phyloP scores from a whole-genome alignment of 176 grass and related monocot species.

The Pontederia paniculata region DNA sequence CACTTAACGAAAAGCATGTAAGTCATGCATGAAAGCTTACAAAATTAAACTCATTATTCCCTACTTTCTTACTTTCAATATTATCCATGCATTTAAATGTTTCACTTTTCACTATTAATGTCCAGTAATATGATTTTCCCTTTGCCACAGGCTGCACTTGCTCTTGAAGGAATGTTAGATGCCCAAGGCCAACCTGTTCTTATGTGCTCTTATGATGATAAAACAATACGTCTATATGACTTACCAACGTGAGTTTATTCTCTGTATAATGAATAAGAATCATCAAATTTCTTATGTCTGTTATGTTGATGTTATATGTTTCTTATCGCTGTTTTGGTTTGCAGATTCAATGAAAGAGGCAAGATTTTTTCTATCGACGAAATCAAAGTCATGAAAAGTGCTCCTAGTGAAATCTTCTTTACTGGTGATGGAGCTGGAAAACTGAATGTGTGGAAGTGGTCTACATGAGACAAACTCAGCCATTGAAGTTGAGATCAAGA shows the following conservation, averaged over 20 bases:
- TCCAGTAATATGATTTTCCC: not conserved
- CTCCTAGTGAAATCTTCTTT: not conserved
- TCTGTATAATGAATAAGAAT: not conserved
- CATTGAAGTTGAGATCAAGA: too few species aligned
- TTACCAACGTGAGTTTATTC: not conserved
- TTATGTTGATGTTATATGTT: not conserved
- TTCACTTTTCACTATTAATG: not conserved
- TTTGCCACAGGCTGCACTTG: not conserved
- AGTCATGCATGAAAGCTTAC: not conserved
- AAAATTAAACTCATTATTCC: not conserved
- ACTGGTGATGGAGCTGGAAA: conserved; percentile 4
- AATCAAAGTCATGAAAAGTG: not conserved
- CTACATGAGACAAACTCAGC: too few species aligned
- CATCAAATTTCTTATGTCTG: not conserved
- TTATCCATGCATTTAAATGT: not conserved
- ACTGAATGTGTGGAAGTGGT: not conserved
- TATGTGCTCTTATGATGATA: not conserved
- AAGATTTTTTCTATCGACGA: conserved; percentile 2
- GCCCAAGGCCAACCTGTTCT: not conserved
- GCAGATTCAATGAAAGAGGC: conserved; percentile 1
- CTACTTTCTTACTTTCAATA: too few species aligned
- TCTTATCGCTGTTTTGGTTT: not conserved
- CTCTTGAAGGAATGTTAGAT: not conserved
- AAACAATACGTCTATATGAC: not conserved
- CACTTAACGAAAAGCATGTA: not conserved